These are phyloP conservation scores for Taphrina populina DNA, from an alignment of 1,139 yeast genomes.

Conservation along the genomic window DNA sequence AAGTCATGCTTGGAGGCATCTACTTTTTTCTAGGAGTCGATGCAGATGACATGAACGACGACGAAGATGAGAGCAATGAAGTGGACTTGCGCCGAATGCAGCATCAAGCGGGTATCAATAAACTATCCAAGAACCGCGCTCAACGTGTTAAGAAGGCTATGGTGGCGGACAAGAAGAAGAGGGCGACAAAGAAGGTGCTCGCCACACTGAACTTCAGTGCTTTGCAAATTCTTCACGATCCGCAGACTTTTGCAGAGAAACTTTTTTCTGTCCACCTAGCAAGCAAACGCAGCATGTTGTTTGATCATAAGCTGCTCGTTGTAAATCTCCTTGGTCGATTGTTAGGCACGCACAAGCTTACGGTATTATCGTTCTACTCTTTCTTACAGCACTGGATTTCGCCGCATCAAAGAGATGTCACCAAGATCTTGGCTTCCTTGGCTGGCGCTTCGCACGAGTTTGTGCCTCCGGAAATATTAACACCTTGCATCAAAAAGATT, in stretches of 20 bases:
- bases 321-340: conserved; percentile 83
- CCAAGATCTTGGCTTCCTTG: conserved; percentile 92
- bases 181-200: conserved; percentile 18
- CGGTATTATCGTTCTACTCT: conserved; percentile 84
- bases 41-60: conserved; percentile 70
- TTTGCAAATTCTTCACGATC: conserved; percentile 87
- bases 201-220: conserved; percentile 79
- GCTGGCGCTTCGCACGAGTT: conserved; percentile 96
- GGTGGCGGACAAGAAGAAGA: conserved; percentile 35
- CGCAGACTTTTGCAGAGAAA: conserved; percentile 94
- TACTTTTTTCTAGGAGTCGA: conserved; percentile 92
- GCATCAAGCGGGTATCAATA: conserved; percentile 80
- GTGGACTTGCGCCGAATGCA: conserved; percentile 53
- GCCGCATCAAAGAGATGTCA: conserved; percentile 90
- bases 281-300: conserved; percentile 58
- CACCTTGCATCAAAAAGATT: conserved; percentile 77
- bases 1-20: conserved; percentile 87
- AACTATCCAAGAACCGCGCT: conserved; percentile 75
- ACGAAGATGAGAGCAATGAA: conserved; percentile 48
- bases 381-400: conserved; percentile 84
- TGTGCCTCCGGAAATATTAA: conserved; percentile 89
- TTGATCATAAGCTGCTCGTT: conserved; percentile 85
- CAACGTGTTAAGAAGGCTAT: conserved; percentile 67
- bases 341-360: conserved; percentile 90
- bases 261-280: conserved; percentile 71